Base-by-base conservation (phyloP, 305 asterid species). In the Andrographis paniculata region DNA sequence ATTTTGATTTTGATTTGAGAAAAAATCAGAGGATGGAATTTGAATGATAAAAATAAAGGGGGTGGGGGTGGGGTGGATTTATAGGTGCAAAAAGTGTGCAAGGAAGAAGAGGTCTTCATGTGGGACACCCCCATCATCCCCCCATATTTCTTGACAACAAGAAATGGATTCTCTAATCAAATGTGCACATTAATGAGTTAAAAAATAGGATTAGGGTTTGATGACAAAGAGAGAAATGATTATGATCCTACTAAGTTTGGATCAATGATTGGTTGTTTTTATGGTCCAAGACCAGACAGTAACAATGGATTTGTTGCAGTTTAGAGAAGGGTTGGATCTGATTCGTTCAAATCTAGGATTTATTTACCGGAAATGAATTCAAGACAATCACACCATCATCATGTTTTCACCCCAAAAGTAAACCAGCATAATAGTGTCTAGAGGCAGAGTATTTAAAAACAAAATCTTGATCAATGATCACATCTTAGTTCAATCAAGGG, bases 31-130 rank as follows among this genome's bases (percentile, higher is more conserved):
- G 58, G 50, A 37, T 42, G 58, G 56, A 66, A 55, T 50, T 64
- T 65, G 74, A 80, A 69, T 81, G 87, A 16, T 11, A 69, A 71
- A 63, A 66, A 60, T n/a, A 68, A 59, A 69, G 78, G 63, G 78
- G 45, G 56, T 47, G 63, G 61, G 22, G 68, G 17, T 41, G 72
- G 64, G 68, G 55, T 63, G 67, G 53, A 84, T 84, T 81, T 84
- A 84, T 81, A 87, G 82, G 45, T 24, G 63, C 60, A 59, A 60
- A 66, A 35, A 35, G 40, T 35, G 40, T 35, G 12, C 40, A 35
- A 28, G 11, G 10, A 28, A 28, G 33, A 28, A 28, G 33, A 12
- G 33, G 33, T 28, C 33, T 28, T 28, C 33, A 28, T 28, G 33
- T 28, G 33, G 2, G 33, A 28, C 33, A n/a, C n/a, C n/a, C n/a